A percentile compares a stretch with the other conserved stretches of the same genome.
phyloP scores from a whole-genome alignment of 2,329 filamentous ascomycete genomes.

The Phialemoniopsis sp. region DNA sequence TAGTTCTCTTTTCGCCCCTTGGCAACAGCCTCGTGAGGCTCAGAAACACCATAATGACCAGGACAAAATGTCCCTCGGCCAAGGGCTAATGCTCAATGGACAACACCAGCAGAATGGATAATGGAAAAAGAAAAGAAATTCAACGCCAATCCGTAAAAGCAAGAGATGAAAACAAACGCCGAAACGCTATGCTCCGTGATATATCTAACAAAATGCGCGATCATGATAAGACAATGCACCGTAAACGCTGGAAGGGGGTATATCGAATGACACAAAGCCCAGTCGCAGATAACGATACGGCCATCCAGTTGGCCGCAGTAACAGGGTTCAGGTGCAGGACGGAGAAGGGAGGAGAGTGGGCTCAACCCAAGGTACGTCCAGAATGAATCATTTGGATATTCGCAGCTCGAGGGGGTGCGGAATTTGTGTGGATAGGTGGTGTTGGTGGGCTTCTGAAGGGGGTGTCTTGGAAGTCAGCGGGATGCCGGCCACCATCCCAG shows the following conservation, averaged over 20 bases:
- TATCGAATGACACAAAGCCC: conserved; percentile 2
- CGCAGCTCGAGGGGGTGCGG: conserved; percentile 28
- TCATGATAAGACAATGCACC: neutral
- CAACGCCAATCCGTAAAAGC: neutral
- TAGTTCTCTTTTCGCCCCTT: no score
- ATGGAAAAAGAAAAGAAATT: conserved; percentile 9
- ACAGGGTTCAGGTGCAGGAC: neutral
- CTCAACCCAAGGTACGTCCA: conserved; percentile 46
- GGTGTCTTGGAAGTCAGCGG: conserved; percentile 29
- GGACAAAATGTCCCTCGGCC: no score
- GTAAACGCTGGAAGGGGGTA: conserved; percentile 10
- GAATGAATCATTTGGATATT: conserved; percentile 47
- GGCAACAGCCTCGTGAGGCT: no score
- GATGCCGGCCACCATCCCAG: conserved; percentile 43
- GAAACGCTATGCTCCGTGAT: conserved; percentile 12
- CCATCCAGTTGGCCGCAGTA: no score
- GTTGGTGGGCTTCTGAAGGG: conserved; percentile 26
- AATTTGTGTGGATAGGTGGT: conserved; percentile 29
- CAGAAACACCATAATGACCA: no score
- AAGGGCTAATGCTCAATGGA: no score
- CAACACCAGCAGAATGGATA: conserved; percentile 9
- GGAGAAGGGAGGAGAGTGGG: neutral
- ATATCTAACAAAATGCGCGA: neutral
- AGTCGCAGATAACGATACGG: no score
- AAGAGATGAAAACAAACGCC: conserved; percentile 13